phyloP scores from a whole-genome alignment of 2,329 filamentous ascomycete species.

The Ophiostoma tasmaniense region DNA sequence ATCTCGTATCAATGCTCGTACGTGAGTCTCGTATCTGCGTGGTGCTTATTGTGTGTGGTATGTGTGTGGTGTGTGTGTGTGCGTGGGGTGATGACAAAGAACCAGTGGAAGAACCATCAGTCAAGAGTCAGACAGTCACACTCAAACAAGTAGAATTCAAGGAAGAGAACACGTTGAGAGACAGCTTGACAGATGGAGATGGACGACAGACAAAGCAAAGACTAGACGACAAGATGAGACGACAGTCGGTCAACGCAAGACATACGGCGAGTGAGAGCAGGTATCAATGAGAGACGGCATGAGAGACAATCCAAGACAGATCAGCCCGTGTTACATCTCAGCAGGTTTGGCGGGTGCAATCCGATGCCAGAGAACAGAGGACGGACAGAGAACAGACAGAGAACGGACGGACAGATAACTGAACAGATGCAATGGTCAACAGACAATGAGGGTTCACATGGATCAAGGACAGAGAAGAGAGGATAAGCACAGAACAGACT shows the following conservation, averaged over 20 bases:
- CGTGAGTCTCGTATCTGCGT: not conserved
- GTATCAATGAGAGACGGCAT: not conserved
- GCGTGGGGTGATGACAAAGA: not conserved
- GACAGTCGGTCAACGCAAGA: not conserved
- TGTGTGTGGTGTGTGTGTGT: not conserved
- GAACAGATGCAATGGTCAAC: too few species aligned
- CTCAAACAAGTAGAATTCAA: not conserved
- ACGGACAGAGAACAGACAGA: not conserved
- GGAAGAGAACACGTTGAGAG: constrained; percentile 1
- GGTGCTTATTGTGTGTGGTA: not conserved
- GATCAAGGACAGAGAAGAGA: not conserved
- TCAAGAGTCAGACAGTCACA: not conserved
- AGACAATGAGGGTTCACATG: not conserved
- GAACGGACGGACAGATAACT: not conserved
- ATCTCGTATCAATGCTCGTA: not conserved
- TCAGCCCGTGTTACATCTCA: not conserved
- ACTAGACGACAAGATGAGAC: not conserved
- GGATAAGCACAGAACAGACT: too few species aligned
- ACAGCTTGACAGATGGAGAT: not conserved
- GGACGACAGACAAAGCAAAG: not conserved
- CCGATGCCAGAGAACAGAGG: too few species aligned
- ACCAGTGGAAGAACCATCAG: not conserved
- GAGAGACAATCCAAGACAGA: not conserved
- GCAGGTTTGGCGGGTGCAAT: not conserved
- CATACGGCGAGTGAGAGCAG: not conserved